Base-by-base conservation (phyloP, 176 grass and related monocot species). In the Zoysia japonica region DNA sequence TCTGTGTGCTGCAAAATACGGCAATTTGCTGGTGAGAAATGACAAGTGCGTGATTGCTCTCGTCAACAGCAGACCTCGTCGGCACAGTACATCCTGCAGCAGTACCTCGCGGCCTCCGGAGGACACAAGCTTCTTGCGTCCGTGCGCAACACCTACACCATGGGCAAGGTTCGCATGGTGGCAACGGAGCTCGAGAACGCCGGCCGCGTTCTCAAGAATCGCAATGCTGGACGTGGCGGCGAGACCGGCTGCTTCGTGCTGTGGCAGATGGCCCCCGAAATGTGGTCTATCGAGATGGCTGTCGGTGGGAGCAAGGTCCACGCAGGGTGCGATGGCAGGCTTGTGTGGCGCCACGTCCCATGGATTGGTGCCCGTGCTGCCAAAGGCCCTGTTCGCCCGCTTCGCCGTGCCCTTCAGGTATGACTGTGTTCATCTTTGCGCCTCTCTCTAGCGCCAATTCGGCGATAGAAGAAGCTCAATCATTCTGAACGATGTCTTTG, bases 81-180 rank as follows among this genome's bases (percentile, higher is more conserved):
- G 36, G 91, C 88, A 50, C 88, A 88, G 71, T 93, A 93, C 86
- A 93, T 93, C 56, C 76, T 93, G 88, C 85, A 91, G 86, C 91
- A 93, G 28, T 91, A 93, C 86, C 86, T 89, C 11, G 91, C 91
- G 15, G 86, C 88, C 16, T 90, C 83, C n/a, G 91, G 91, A 2
- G 91, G 91, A 47, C 79, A 87, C 61, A 90, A 28, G 75, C 76
- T 88, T 9, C 86, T 93, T 55, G 67, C 68, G 15, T 88, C 88
- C 1, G 60, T 88, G 40, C 85, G 81, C 46, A 93, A 83, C 48
- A 10, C 86, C 60, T 93, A 93, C 16, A 68, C 86, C 16, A 88
- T 93, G 85, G 91, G 91, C 51, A 93, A 93, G 76, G 76, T 91
- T 67, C 85, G 86, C 70, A 91, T 94, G 81, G 77, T 83, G 17